Conservation (phyloP, 768 basidiomycete genomes). For the Lepiota brunneoincarnata region DNA sequence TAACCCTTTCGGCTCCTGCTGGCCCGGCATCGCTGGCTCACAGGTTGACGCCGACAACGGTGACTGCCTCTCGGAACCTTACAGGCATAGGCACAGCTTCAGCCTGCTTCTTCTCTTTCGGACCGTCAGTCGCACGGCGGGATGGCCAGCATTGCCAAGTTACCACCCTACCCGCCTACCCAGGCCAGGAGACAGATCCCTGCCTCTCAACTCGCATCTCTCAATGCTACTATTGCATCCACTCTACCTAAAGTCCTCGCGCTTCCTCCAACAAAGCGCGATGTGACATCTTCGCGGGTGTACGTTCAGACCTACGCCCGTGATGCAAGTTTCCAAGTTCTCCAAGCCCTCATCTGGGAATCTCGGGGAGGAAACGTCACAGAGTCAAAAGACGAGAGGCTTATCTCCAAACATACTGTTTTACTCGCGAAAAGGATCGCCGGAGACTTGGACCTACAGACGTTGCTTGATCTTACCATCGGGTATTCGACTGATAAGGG, state of each 20-base stretch:
- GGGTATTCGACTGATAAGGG: conserved; percentile 45
- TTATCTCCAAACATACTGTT: conserved; percentile 47
- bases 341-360: conserved; percentile 62
- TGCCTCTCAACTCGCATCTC: conserved; percentile 44
- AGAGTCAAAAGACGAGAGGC: conserved; percentile 36
- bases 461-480: conserved; percentile 62
- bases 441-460: conserved; percentile 46
- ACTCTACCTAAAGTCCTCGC: conserved; percentile 45
- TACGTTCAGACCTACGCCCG: conserved; percentile 60
- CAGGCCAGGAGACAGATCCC: conserved; percentile 8
- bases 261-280: conserved; percentile 45
- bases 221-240: conserved; percentile 47
- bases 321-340: conserved; percentile 48
- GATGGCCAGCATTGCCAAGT: conserved; percentile 1
- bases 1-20: too few relatives aligned
- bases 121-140: too few relatives aligned
- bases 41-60: too few relatives aligned
- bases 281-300: conserved; percentile 38
- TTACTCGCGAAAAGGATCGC: conserved; percentile 57
- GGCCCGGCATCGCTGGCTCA: too few relatives aligned
- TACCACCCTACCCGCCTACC: conserved; percentile 6
- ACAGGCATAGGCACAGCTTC: too few relatives aligned
- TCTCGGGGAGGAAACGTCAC: conserved; percentile 14
- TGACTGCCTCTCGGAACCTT: neutral
- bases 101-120: too few relatives aligned